Base-by-base conservation (phyloP, 768 basidiomycete species). In the Leucosporidium yakuticum region DNA sequence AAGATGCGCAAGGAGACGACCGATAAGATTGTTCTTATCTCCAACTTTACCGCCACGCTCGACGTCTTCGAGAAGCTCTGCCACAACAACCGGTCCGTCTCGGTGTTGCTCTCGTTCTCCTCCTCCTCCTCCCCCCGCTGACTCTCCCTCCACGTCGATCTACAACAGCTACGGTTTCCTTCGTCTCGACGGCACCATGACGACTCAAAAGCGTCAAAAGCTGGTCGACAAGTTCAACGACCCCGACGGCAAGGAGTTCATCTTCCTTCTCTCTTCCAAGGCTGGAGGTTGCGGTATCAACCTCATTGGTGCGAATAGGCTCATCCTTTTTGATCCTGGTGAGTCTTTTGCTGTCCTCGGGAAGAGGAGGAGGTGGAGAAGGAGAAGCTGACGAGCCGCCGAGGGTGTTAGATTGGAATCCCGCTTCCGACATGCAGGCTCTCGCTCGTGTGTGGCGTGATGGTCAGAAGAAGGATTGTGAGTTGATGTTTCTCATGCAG, bases 381-480 rank as follows among this genome's bases (percentile, higher is more conserved):
- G 34, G 17, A 27, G 31, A 8, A 9, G 15, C 25, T 39, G 32
- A 36, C 50, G 12, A 0, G 11, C 17, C 58, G 56, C 27, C 47
- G 19, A 14, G 36, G 27, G n/a, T n/a, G n/a, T n/a, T 67, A 93
- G 94, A 97, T 76, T 97, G 94, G 94, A 97, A 97, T 75, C 94
- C 94, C 31, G 95, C 95, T 15, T 91, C 94, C 32, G 95, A 99
- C 79, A 96, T 98, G 77, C 95, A 99, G 78, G 95, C 95, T 12
- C 83, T 99, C 8, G 95, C 95, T 54, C 91, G 95, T 77, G 95
- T 99, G 14, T 99, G 95, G 95, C 89, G 95, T 80, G 95, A 99
- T 76, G 95, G 95, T 0, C 95, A 98, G 79, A 99, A 96, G 85
- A 98, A 98, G 85, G 94, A 96, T 80, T 99, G 95, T 93, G 76